A percentile compares a stretch with the other conserved stretches of the same genome.
These are phyloP conservation scores for Clitocybe nebularis DNA, from an alignment of 1,284 basidiomycete species.

Conservation along the genomic window DNA sequence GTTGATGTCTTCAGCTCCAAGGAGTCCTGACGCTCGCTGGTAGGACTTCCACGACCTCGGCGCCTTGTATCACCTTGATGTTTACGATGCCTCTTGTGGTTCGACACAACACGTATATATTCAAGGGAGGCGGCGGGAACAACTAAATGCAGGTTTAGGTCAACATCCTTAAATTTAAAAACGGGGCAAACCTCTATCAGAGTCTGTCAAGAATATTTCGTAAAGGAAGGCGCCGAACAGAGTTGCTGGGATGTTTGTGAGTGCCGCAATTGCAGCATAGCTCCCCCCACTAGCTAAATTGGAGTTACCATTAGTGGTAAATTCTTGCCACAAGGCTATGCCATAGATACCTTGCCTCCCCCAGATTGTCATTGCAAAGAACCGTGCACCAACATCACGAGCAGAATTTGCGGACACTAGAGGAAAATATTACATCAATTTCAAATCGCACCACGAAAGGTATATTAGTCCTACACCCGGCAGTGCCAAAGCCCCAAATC, in stretches of 20 bases:
- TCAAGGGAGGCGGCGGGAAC: constrained; percentile 15
- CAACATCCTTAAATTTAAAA: constrained; percentile 1
- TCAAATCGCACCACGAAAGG: not conserved
- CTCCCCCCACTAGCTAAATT: constrained; percentile 45
- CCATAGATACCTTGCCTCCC: constrained; percentile 37
- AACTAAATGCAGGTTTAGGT: constrained; percentile 9
- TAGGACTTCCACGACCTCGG: constrained; percentile 3
- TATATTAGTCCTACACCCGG: constrained; percentile 37
- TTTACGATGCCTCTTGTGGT: constrained; percentile 14
- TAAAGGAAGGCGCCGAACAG: constrained; percentile 50
- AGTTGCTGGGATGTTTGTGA: constrained; percentile 64
- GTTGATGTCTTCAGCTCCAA: not conserved
- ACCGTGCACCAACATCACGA: constrained; percentile 62
- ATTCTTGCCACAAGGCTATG: not conserved
- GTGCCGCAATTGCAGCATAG: constrained; percentile 61
- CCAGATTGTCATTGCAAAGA: constrained; percentile 57
- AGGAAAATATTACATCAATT: not conserved
- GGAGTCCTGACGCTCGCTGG: constrained; percentile 5
- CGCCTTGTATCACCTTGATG: constrained; percentile 1
- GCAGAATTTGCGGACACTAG: constrained; percentile 62
- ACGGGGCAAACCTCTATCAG: constrained; percentile 40
- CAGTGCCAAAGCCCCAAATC: constrained; percentile 57
- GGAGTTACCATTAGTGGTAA: not conserved
- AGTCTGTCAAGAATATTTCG: constrained; percentile 51
- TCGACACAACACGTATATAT: constrained; percentile 9